Conservation (phyloP, 192 early-diverging fungal genomes). For the Endogone sp. region DNA sequence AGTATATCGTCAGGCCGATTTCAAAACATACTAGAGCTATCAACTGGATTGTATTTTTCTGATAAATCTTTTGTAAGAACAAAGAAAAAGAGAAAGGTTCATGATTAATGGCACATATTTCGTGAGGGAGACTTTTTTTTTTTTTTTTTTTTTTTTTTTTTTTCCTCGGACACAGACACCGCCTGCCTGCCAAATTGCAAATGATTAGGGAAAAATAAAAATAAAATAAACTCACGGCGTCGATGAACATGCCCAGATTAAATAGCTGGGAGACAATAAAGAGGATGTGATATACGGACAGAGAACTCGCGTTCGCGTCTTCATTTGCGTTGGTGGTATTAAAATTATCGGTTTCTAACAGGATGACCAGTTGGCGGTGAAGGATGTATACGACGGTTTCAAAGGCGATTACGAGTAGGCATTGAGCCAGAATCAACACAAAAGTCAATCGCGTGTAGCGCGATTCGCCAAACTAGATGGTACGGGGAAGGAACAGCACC, state of each 20-base stretch:
- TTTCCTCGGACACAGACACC: not conserved
- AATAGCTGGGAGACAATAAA: constrained; percentile 89
- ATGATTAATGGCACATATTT: constrained; percentile 1
- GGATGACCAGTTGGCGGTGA: constrained; percentile 19
- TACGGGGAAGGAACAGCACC: too few species aligned
- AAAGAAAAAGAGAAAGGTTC: not conserved
- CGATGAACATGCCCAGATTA: constrained; percentile 74
- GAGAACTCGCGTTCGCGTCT: constrained; percentile 41
- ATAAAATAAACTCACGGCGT: constrained; percentile 70
- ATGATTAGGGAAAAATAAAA: too few species aligned
- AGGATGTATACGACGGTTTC: constrained; percentile 29
- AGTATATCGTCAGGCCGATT: constrained; percentile 57
- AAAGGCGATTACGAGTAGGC: constrained; percentile 22
- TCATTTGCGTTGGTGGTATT: constrained; percentile 12
- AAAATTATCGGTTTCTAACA: constrained; percentile 17
- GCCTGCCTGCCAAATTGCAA: too few species aligned
- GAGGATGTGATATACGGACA: constrained; percentile 82
- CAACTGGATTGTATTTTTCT: constrained; percentile 93
- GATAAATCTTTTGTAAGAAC: constrained; percentile 58
- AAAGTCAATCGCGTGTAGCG: constrained; percentile 36
- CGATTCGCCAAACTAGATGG: constrained; percentile 34
- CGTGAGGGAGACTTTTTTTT: too few species aligned
- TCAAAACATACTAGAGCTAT: constrained; percentile 72
- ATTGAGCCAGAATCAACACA: constrained; percentile 16
- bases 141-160: not conserved